These are phyloP conservation scores for Dalbergia cultrata DNA, from an alignment of 306 rosid species.

Conservation along the genomic window DNA sequence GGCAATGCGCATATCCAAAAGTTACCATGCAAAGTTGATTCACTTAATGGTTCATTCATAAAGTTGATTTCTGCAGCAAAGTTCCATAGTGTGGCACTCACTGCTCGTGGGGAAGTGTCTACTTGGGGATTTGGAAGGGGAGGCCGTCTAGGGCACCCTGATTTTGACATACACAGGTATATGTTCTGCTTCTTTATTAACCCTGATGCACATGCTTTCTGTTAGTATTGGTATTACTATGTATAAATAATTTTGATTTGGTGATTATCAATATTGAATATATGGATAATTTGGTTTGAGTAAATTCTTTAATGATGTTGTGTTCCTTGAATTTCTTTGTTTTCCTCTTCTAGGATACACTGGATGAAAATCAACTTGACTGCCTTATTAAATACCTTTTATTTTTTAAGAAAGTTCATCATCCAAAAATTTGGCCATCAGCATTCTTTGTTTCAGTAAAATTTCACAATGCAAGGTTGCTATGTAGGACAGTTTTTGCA, in stretches of 20 bases:
- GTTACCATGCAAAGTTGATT: slow-evolving; percentile 91
- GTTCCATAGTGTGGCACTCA: slow-evolving; percentile 94
- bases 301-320: slow-evolving; percentile 1
- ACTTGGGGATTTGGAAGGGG: slow-evolving; percentile 99
- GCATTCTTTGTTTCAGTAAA: too few species aligned
- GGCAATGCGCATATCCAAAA: slow-evolving; percentile 94
- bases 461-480: background rate
- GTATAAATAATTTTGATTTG: background rate
- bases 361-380: background rate
- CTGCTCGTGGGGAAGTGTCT: slow-evolving; percentile 78
- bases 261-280: slow-evolving; percentile 8
- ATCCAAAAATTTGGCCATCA: background rate
- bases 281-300: slow-evolving; percentile 31
- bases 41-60: slow-evolving; percentile 74
- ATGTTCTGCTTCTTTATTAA: slow-evolving; percentile 26
- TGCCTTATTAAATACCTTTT: background rate
- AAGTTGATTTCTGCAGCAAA: slow-evolving; percentile 87
- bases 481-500: slow-evolving; percentile 14
- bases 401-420: background rate
- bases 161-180: slow-evolving; percentile 97
- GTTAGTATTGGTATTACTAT: slow-evolving; percentile 28
- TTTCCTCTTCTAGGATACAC: slow-evolving; percentile 7
- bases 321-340: background rate
- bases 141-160: slow-evolving; percentile 97
- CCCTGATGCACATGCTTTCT: background rate